phyloP scores from a whole-genome alignment of 345 rosid species.

The Combretum micranthum region DNA sequence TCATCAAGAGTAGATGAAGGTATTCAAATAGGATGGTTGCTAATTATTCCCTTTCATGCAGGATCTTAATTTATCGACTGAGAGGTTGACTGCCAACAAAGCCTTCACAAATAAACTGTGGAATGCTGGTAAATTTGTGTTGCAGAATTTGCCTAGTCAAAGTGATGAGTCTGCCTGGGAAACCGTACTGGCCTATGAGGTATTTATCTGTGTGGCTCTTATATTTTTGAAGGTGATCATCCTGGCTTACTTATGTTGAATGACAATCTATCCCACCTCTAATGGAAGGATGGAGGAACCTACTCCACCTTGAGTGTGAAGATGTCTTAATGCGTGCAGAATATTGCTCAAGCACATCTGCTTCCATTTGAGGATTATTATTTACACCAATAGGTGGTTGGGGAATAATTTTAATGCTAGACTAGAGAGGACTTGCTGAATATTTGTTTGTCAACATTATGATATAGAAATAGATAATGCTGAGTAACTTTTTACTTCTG shows the following conservation, averaged over 20 bases:
- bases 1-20: neutral
- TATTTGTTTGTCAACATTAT: no score
- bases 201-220: conserved; percentile 18
- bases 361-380: no score
- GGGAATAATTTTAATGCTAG: no score
- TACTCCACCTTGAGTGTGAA: no score
- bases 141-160: conserved; percentile 76
- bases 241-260: neutral
- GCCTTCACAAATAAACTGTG: conserved; percentile 94
- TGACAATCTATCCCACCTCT: no score
- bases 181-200: conserved; percentile 52
- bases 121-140: conserved; percentile 97
- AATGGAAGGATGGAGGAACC: no score
- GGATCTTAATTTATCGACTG: conserved; percentile 92
- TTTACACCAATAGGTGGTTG: no score
- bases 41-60: conserved; percentile 20
- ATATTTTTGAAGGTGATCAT: neutral
- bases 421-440: no score
- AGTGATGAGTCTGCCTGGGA: conserved; percentile 73
- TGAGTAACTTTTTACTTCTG: neutral
- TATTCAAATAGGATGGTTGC: conserved; percentile 13
- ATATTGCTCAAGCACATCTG: no score
- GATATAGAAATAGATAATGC: no score
- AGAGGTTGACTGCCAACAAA: conserved; percentile 91
- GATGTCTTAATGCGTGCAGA: no score